Conservation (phyloP, 768 basidiomycete genomes). For the Russula virescens region DNA sequence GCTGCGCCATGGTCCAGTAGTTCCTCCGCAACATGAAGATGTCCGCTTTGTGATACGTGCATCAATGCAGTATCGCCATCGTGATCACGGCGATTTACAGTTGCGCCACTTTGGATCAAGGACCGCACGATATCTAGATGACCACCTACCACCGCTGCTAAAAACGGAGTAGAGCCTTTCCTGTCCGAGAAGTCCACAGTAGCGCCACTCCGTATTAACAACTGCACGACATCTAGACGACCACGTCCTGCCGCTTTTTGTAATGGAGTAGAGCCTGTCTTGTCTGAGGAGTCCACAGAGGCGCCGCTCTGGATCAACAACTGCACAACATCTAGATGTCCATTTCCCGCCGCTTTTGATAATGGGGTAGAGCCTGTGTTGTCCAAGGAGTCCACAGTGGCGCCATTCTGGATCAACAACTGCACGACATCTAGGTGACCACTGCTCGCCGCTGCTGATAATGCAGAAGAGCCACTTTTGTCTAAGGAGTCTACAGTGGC, state of each 20-base stretch:
- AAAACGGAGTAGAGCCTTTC: not conserved
- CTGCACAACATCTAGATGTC: not conserved
- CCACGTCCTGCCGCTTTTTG: not conserved
- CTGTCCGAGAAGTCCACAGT: not conserved
- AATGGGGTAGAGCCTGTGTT: not conserved
- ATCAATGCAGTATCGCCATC: not conserved
- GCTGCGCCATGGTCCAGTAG: not conserved
- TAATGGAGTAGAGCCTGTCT: not conserved
- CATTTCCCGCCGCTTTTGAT: not conserved
- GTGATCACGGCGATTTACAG: not conserved
- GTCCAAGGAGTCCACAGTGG: not conserved
- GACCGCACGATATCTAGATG: not conserved
- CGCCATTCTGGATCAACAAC: not conserved
- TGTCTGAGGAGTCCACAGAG: not conserved
- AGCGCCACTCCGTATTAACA: not conserved
- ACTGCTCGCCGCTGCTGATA: not conserved
- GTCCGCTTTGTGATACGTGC: not conserved
- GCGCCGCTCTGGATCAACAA: not conserved
- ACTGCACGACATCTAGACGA: not conserved
- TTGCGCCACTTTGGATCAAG: not conserved
- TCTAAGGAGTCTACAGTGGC: not conserved
- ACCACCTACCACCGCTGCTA: rapidly evolving
- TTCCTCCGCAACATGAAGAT: too few species aligned
- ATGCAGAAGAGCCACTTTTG: not conserved
- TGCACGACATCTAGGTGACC: not conserved